Base-by-base conservation (phyloP, 495 filamentous ascomycete genomes). In the Pyronema domesticum region DNA sequence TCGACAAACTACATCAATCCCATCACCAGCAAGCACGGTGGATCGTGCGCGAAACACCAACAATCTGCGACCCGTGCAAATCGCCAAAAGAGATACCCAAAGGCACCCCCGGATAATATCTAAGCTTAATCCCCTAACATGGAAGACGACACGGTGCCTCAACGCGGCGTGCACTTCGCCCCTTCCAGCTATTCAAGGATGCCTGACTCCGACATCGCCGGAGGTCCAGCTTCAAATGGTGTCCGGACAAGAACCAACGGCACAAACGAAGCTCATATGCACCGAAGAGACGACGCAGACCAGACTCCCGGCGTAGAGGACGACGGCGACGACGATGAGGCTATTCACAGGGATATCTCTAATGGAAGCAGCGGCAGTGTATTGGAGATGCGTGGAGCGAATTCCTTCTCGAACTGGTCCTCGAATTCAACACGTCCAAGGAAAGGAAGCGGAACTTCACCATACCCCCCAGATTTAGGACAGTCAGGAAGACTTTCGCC, bases 401-500 rank as follows among this genome's bases (percentile, higher is more conserved):
- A 46, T 19, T 36, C 52, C 6, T 60, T 51, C 45, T 52, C 49
- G 19, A 34, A 46, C 19, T 57, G 55, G 56, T 55, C 37, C 42
- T 53, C 57, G 10, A 55, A 46, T 18, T 51, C 55, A n/a, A 67
- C 50, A 35, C 66, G 56, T 39, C 36, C 57, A 37, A 46, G 57
- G 37, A 52, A 54, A 34, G 57, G 52, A 19, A 57, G 54, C 15
- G 57, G 55, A 37, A 58, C 53, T 42, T 44, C 23, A 30, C 23
- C 61, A 35, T 64, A 64, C 40, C 15, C 61, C 13, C 44, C 44
- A 36, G 40, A 50, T 3, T 48, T 50, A 33, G 61, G 64, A 15
- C 51, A 54, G 37, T 61, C 61, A 53, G 58, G 61, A 33, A 59
- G 69, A 57, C 47, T 57, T 33, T 64, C 66, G 34, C 51, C 64